phyloP scores from a whole-genome alignment of 345 rosid species.

The Eucalyptus decipiens region DNA sequence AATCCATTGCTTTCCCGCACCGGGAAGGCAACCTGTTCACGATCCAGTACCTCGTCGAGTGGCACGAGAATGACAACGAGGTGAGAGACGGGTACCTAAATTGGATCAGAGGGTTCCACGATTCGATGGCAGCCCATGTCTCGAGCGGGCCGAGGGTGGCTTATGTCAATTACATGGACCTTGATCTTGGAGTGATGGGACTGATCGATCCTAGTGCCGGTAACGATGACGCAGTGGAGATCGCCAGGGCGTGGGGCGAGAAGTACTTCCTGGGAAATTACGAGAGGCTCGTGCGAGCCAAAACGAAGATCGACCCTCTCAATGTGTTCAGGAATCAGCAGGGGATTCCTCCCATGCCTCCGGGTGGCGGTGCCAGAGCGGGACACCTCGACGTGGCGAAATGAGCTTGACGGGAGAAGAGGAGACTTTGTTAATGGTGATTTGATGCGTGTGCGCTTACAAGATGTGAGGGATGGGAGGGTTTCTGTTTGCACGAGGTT shows the following conservation, averaged over 20 bases:
- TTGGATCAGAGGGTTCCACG: constrained; percentile 25
- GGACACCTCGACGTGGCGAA: neutral
- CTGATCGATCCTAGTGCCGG: neutral
- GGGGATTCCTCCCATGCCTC: constrained; percentile 14
- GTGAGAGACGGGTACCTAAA: neutral
- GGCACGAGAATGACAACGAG: constrained; percentile 23
- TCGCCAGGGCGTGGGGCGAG: constrained; percentile 35
- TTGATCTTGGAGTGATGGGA: constrained; percentile 31
- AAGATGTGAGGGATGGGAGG: neutral
- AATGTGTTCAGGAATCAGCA: constrained; percentile 35
- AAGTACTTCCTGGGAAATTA: constrained; percentile 38
- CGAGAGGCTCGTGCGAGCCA: constrained; percentile 30
- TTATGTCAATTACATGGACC: constrained; percentile 44
- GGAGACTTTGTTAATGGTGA: neutral
- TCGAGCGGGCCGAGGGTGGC: constrained; percentile 42
- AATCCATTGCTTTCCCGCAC: constrained; percentile 44
- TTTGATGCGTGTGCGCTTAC: neutral
- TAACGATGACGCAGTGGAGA: constrained; percentile 6
- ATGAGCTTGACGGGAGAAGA: neutral
- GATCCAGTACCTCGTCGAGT: constrained; percentile 35
- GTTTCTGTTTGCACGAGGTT: neutral
- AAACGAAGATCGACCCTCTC: constrained; percentile 27
- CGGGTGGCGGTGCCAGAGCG: neutral
- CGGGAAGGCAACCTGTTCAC: constrained; percentile 32
- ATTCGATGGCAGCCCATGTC: constrained; percentile 31